A percentile compares a stretch with the other conserved stretches of the same genome.
These are phyloP conservation scores for Mikania micrantha DNA, from an alignment of 129 eudicot species.

Conservation along the genomic window DNA sequence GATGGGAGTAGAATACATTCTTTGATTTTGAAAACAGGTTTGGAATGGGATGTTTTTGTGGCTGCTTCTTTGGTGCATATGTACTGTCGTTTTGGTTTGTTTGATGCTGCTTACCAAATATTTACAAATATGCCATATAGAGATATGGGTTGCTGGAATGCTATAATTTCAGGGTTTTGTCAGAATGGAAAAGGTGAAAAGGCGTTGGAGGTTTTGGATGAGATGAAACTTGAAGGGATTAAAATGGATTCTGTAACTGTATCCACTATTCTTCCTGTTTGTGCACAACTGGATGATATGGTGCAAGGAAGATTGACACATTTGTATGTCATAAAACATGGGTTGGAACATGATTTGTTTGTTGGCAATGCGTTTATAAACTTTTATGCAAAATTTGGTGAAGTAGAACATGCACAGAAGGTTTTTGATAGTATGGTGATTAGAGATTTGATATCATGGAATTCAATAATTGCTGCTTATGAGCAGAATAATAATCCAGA, in stretches of 20 bases:
- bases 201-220: conserved; percentile 54
- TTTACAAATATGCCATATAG: conserved; percentile 63
- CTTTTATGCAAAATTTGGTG: conserved; percentile 75
- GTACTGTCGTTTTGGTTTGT: conserved; percentile 63
- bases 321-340: conserved; percentile 62
- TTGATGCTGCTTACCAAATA: conserved; percentile 44
- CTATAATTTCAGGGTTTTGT: conserved; percentile 78
- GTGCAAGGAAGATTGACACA: conserved; percentile 46
- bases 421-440: conserved; percentile 50
- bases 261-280: conserved; percentile 61
- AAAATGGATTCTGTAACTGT: conserved; percentile 65
- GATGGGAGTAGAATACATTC: conserved; percentile 61
- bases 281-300: conserved; percentile 54
- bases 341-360: conserved; percentile 56
- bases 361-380: conserved; percentile 79
- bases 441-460: conserved; percentile 83
- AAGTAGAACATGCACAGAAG: conserved; percentile 40
- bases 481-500: conserved; percentile 61
- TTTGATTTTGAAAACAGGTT: conserved; percentile 53
- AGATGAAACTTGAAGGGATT: conserved; percentile 60
- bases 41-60: conserved; percentile 74
- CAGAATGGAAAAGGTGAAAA: conserved; percentile 52
- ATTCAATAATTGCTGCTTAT: conserved; percentile 80
- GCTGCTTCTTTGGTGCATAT: conserved; percentile 82
- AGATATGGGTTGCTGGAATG: conserved; percentile 87